These are phyloP conservation scores for Pythium sp. DNA, from an alignment of 352 stramenopile genomes.

Conservation along the genomic window DNA sequence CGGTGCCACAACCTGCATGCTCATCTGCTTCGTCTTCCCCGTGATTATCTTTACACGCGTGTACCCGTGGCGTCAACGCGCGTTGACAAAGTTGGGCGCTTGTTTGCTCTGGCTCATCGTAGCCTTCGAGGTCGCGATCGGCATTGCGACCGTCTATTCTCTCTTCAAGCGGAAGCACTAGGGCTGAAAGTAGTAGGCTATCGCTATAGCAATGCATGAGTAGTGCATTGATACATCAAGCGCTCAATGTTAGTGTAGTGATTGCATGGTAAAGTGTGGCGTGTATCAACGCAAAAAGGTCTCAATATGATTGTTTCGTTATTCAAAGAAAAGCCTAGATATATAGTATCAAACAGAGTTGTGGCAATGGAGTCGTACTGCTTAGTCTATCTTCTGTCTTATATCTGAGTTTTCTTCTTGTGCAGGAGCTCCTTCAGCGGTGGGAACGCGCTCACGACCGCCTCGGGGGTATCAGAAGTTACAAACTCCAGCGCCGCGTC, in stretches of 20 bases:
- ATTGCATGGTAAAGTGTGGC: background rate
- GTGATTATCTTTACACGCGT: constrained; percentile 56
- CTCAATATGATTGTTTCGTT: background rate
- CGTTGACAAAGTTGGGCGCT: constrained; percentile 33
- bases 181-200: background rate
- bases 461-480: constrained; percentile 25
- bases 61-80: constrained; percentile 48
- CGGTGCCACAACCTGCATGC: constrained; percentile 60
- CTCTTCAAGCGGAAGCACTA: background rate
- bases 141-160: constrained; percentile 26
- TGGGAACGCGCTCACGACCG: constrained; percentile 28
- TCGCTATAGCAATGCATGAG: background rate
- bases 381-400: background rate
- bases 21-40: constrained; percentile 78
- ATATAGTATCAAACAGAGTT: background rate
- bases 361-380: background rate
- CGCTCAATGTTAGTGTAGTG: background rate
- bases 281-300: background rate
- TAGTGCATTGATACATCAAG: background rate
- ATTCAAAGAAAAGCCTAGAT: background rate
- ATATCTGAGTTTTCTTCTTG: constrained; percentile 21
- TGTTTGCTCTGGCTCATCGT: constrained; percentile 35
- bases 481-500: constrained; percentile 46
- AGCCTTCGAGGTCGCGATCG: constrained; percentile 34
- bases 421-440: constrained; percentile 28